Conservation (phyloP, 1,284 basidiomycete genomes). For the Boletus subluridellus region DNA sequence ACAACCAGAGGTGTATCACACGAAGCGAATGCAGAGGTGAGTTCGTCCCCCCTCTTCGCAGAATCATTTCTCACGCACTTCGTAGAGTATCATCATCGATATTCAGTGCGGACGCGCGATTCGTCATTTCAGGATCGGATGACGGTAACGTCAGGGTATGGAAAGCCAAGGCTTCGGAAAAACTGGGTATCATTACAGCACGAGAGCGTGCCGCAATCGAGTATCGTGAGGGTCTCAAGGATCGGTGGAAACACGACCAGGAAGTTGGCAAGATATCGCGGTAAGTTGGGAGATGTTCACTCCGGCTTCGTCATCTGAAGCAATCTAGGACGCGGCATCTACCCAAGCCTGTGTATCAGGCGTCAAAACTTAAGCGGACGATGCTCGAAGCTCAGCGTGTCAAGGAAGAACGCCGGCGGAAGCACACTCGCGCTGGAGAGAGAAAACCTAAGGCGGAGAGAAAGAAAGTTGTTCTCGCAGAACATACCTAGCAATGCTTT, state of each 20-base stretch:
- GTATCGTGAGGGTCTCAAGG: conserved; percentile 85
- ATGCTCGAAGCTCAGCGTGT: conserved; percentile 89
- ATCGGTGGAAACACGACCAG: conserved; percentile 84
- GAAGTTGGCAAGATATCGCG: conserved; percentile 82
- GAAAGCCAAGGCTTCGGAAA: conserved; percentile 93
- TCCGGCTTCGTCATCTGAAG: conserved; percentile 10
- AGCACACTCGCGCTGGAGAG: conserved; percentile 80
- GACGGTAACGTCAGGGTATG: conserved; percentile 97
- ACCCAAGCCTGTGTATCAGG: conserved; percentile 88
- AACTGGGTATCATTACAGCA: conserved; percentile 88
- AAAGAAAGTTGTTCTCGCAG: conserved; percentile 78
- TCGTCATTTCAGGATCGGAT: conserved; percentile 91
- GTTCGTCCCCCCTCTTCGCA: conserved; percentile 3
- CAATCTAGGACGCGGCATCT: conserved; percentile 76
- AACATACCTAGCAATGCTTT: conserved; percentile 55
- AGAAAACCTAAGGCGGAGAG: conserved; percentile 90
- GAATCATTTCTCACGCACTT: conserved; percentile 29
- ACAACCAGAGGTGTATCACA: conserved; percentile 91
- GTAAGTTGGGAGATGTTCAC: conserved; percentile 40
- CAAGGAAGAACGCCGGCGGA: conserved; percentile 92
- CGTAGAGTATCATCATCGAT: conserved; percentile 65
- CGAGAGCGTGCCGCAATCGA: conserved; percentile 91
- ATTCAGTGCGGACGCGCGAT: conserved; percentile 90
- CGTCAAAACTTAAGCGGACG: conserved; percentile 83
- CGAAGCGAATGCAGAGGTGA: conserved; percentile 97